These are phyloP conservation scores for Acanthamoeba castellanii DNA, from an alignment of 208 protist species.

Conservation along the genomic window DNA sequence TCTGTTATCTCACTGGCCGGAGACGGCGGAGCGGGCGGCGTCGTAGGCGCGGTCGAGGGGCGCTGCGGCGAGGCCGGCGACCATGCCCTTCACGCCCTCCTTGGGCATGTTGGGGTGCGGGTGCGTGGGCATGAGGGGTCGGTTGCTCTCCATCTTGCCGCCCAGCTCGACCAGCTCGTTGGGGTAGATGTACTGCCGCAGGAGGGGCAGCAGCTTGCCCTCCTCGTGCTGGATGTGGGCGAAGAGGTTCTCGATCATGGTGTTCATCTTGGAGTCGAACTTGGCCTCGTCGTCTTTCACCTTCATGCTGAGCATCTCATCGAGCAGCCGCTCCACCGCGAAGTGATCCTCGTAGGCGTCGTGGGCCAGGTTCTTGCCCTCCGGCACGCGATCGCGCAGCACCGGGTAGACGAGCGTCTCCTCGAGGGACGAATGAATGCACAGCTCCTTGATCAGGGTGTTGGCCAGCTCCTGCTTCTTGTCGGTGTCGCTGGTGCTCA, in stretches of 20 bases:
- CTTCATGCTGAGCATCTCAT: slow-evolving; percentile 42
- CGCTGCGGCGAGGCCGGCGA: slow-evolving; percentile 5
- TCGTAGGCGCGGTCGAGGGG: slow-evolving; percentile 24
- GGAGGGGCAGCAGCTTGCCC: slow-evolving; percentile 23
- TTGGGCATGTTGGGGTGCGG: slow-evolving; percentile 37
- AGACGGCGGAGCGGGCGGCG: neutral
- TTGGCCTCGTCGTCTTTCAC: neutral
- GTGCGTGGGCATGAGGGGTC: slow-evolving; percentile 29
- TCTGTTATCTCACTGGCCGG: neutral
- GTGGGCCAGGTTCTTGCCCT: neutral
- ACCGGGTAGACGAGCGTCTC: slow-evolving; percentile 15
- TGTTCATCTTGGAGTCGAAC: neutral
- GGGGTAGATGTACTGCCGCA: neutral
- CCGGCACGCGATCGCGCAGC: slow-evolving; percentile 1
- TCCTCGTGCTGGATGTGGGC: slow-evolving; percentile 41
- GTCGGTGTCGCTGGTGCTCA: neutral
- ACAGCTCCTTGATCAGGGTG: slow-evolving; percentile 8
- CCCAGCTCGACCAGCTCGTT: slow-evolving; percentile 25
- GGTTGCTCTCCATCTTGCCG: slow-evolving; percentile 9
- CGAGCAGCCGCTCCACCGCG: slow-evolving; percentile 8
- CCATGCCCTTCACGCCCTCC: slow-evolving; percentile 24
- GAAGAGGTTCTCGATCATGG: neutral
- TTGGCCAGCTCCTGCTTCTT: slow-evolving; percentile 51
- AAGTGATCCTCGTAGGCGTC: slow-evolving; percentile 44
- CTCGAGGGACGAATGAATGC: neutral